phyloP scores from a whole-genome alignment of 305 asterid species.

The Solanum chacoense region DNA sequence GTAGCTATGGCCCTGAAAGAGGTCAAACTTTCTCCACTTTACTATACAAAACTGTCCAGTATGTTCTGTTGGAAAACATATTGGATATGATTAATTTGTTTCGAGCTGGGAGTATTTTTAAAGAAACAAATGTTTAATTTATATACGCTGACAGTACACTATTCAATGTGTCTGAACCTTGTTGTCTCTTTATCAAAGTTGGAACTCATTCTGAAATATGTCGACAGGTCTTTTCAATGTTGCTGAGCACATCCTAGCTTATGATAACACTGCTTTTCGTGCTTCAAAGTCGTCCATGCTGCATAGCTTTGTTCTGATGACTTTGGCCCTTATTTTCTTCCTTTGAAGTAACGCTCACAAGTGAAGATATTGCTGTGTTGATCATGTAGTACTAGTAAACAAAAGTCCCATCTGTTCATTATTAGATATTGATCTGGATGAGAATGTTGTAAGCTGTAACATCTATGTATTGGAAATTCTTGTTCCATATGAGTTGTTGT shows the following conservation, averaged over 20 bases:
- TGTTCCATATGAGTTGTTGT: background rate
- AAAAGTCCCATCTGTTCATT: background rate
- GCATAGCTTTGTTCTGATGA: slow-evolving; percentile 17
- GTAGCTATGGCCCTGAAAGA: slow-evolving; percentile 63
- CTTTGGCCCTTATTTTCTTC: slow-evolving; percentile 5
- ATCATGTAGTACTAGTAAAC: background rate
- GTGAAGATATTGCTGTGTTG: background rate
- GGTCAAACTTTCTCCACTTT: slow-evolving; percentile 24
- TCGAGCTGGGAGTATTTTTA: background rate
- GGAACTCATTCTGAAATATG: background rate
- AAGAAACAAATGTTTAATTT: background rate
- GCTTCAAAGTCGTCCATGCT: slow-evolving; percentile 11
- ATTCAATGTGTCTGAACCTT: background rate
- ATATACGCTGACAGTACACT: background rate
- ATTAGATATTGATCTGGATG: background rate
- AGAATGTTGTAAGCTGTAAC: background rate
- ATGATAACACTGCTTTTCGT: slow-evolving; percentile 15
- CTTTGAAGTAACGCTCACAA: background rate
- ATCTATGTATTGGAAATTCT: background rate
- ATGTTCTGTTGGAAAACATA: background rate
- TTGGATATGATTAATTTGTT: background rate
- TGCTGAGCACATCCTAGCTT: slow-evolving; percentile 35
- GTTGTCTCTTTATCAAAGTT: background rate
- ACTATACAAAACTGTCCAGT: background rate
- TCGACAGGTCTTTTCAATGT: slow-evolving; percentile 57